A percentile compares a stretch with the other conserved stretches of the same genome.
phyloP scores from a whole-genome alignment of 495 filamentous ascomycete genomes.

The Aspergillus steynii region DNA sequence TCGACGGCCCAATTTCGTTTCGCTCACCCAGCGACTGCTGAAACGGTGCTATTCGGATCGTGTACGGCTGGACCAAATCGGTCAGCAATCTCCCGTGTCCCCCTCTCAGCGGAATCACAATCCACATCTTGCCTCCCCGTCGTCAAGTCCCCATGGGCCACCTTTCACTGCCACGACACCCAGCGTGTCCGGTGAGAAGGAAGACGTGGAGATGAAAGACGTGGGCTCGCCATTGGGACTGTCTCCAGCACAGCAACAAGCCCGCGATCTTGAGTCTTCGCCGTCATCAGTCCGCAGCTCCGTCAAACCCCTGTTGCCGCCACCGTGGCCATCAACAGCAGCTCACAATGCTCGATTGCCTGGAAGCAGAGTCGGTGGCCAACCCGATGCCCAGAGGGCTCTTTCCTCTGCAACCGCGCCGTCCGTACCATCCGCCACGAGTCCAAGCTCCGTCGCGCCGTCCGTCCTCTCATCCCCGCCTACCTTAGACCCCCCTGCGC shows the following conservation, averaged over 20 bases:
- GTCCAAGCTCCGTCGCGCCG: conserved; percentile 35
- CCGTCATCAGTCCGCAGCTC: conserved; percentile 23
- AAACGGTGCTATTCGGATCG: conserved; percentile 48
- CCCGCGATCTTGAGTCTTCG: conserved; percentile 15
- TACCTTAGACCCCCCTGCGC: conserved; percentile 29
- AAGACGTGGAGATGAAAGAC: conserved; percentile 41
- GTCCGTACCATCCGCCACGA: conserved; percentile 24
- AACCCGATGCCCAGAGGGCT: conserved; percentile 38
- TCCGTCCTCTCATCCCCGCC: conserved; percentile 36
- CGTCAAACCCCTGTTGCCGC: conserved; percentile 30
- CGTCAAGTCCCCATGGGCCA: conserved; percentile 10
- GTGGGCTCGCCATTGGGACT: conserved; percentile 14
- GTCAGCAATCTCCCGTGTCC: conserved; percentile 15
- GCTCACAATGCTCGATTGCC: conserved; percentile 40
- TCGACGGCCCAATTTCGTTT: conserved; percentile 30
- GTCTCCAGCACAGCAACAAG: conserved; percentile 12
- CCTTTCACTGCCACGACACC: conserved; percentile 18
- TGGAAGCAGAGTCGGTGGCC: conserved; percentile 23
- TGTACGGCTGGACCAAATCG: conserved; percentile 30
- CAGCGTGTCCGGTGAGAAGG: conserved; percentile 20
- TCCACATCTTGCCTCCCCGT: conserved; percentile 6
- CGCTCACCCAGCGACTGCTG: conserved; percentile 44
- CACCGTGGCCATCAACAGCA: conserved; percentile 41
- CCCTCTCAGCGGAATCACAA: conserved; percentile 10
- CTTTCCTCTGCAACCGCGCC: conserved; percentile 35